Evolutionary conservation across 2,329 filamentous ascomycete species (phyloP).

Genomic region (Volutella citrinella): DNA sequence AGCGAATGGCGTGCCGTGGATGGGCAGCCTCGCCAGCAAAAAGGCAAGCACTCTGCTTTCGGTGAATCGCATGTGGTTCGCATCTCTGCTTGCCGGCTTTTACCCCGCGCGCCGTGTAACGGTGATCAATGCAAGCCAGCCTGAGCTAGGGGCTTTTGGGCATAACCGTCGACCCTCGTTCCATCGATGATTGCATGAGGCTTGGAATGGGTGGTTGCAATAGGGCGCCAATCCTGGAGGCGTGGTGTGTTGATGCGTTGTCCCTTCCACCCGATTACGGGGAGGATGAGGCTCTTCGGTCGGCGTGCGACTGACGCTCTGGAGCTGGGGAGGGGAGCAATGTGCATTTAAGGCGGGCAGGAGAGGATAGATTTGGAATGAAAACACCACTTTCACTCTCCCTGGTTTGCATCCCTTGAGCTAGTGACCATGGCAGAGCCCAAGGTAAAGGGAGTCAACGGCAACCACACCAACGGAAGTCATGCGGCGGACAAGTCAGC

Average conservation of each 20-base stretch:
- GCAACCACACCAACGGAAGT: no score
- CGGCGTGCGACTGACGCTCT: constrained; percentile 12
- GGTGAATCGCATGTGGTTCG: constrained; percentile 5
- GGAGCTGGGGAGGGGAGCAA: constrained; percentile 5
- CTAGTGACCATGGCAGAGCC: constrained; percentile 23
- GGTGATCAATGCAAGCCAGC: constrained; percentile 14
- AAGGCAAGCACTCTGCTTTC: no score
- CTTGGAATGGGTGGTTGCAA: constrained; percentile 10
- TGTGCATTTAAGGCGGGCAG: constrained; percentile 19
- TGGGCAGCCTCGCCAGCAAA: no score
- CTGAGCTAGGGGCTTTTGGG: constrained; percentile 21
- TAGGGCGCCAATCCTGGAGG: constrained; percentile 10
- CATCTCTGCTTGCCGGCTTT: constrained; percentile 17
- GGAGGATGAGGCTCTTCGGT: constrained; percentile 22
- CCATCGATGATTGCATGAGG: constrained; percentile 15
- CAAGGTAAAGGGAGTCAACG: constrained; percentile 24
- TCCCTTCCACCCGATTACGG: constrained; percentile 15
- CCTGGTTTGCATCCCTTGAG: constrained; percentile 4
- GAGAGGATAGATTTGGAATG: constrained; percentile 13
- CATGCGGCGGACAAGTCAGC: constrained; percentile 11
- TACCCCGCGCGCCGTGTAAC: constrained; percentile 27
- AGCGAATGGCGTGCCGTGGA: no score
- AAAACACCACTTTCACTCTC: constrained; percentile 5
- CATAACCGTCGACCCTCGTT: constrained; percentile 2
- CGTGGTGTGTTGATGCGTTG: constrained; percentile 27